Evolutionary conservation across 2,329 filamentous ascomycete species (phyloP).

Genomic region (Trichoderma asperellum): DNA sequence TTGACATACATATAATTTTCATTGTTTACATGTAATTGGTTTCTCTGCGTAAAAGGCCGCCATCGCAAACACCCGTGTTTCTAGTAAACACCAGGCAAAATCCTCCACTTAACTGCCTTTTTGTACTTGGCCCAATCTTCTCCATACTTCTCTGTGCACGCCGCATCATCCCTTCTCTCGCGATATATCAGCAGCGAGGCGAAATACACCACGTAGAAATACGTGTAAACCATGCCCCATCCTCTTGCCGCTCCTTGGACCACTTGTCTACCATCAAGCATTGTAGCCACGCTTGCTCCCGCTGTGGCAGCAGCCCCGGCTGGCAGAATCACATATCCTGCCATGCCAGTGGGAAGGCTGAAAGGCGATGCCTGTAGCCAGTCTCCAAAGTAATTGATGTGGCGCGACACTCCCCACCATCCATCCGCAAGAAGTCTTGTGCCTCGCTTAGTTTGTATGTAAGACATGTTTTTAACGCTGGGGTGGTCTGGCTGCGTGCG

Average conservation of each 20-base stretch:
- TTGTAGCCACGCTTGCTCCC: constrained; percentile 55
- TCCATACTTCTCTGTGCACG: constrained; percentile 85
- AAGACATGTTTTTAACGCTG: constrained; percentile 73
- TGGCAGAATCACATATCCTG: constrained; percentile 73
- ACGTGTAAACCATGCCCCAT: constrained; percentile 84
- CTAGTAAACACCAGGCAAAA: constrained; percentile 80
- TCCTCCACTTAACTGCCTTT: constrained; percentile 73
- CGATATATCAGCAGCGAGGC: constrained; percentile 80
- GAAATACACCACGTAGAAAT: constrained; percentile 92
- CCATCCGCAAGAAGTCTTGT: constrained; percentile 78
- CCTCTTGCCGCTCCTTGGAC: constrained; percentile 73
- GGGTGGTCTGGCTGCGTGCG: constrained; percentile 81
- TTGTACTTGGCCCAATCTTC: constrained; percentile 87
- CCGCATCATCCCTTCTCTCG: constrained; percentile 81
- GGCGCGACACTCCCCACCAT: constrained; percentile 88
- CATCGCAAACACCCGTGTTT: neutral
- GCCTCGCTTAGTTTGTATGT: constrained; percentile 79
- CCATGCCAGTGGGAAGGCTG: constrained; percentile 78
- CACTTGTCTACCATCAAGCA: constrained; percentile 62
- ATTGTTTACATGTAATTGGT: neutral
- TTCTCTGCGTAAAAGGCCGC: neutral
- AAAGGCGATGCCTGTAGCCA: constrained; percentile 91
- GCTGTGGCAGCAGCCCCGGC: constrained; percentile 45
- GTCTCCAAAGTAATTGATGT: constrained; percentile 93
- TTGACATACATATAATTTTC: too few relatives aligned